Conservation (phyloP, 331 rosid species). For the Prunus yedoensis region DNA sequence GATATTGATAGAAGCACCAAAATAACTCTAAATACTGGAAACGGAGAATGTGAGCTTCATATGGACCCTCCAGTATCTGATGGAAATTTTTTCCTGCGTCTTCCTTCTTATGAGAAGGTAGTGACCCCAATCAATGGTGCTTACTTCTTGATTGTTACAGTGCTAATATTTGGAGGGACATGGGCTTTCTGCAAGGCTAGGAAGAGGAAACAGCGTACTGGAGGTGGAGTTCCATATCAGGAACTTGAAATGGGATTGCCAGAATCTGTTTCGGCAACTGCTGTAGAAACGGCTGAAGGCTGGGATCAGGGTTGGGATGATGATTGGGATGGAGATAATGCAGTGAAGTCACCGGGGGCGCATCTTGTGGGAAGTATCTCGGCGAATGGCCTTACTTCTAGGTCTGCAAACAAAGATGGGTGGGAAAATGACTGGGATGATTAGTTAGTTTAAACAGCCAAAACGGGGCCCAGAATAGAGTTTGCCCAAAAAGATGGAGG, state of each 20-base stretch:
- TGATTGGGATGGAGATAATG: conserved; percentile 80
- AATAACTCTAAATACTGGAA: conserved; percentile 48
- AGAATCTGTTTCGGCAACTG: conserved; percentile 53
- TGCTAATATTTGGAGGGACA: conserved; percentile 64
- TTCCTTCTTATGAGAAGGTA: conserved; percentile 61
- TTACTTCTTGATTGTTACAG: conserved; percentile 62
- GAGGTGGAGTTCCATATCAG: conserved; percentile 77
- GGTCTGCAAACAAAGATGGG: conserved; percentile 84
- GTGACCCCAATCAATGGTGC: conserved; percentile 84
- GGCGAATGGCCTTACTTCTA: conserved; percentile 84
- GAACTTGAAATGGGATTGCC: conserved; percentile 95
- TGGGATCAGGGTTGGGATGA: conserved; percentile 99
- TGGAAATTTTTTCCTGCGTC: conserved; percentile 32
- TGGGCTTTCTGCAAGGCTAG: conserved; percentile 69
- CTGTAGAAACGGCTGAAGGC: conserved; percentile 71
- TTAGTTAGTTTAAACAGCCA: conserved; percentile 31
- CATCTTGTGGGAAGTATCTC: conserved; percentile 66
- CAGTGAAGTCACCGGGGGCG: conserved; percentile 64
- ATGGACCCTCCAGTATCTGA: conserved; percentile 27
- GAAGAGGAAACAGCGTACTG: conserved; percentile 52
- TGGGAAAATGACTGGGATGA: conserved; percentile 86
- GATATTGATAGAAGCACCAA: conserved; percentile 23
- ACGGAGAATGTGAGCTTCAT: conserved; percentile 50
- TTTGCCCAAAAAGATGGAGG: conserved; percentile 20
- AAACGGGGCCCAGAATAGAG: not conserved